Evolutionary conservation across 139 green algal species (phyloP).

Genomic region (Tetradesmus obliquus): DNA sequence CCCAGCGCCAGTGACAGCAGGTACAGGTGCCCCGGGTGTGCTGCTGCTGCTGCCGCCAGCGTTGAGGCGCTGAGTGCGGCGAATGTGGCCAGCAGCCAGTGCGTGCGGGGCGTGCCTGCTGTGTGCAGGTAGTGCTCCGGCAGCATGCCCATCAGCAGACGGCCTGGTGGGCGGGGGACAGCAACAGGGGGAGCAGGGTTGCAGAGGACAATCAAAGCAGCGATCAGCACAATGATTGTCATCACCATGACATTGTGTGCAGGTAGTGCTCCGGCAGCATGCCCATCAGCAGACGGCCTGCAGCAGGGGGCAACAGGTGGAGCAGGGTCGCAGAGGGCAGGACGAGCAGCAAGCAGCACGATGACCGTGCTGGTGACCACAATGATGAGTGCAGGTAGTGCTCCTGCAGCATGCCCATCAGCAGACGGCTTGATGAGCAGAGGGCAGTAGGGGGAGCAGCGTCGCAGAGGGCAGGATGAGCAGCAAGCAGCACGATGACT

Average conservation of each 20-base stretch:
- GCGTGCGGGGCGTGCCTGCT: conserved; percentile 56
- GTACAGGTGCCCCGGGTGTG: conserved; percentile 56
- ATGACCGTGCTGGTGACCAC: too few relatives aligned
- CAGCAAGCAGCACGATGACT: too few relatives aligned
- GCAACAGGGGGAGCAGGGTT: neutral
- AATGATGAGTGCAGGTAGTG: conserved; percentile 51
- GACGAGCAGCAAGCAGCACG: too few relatives aligned
- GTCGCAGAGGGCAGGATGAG: too few relatives aligned
- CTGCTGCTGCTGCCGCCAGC: conserved; percentile 17
- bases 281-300: conserved; percentile 57
- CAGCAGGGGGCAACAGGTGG: too few relatives aligned
- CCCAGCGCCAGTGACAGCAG: conserved; percentile 62
- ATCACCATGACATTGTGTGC: too few relatives aligned
- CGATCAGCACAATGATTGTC: too few relatives aligned
- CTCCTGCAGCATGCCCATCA: conserved; percentile 67
- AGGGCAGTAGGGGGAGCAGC: too few relatives aligned
- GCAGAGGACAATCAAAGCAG: too few relatives aligned
- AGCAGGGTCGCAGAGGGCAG: too few relatives aligned
- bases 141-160: conserved; percentile 67
- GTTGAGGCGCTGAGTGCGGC: conserved; percentile 21
- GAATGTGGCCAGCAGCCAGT: conserved; percentile 52
- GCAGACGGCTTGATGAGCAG: conserved; percentile 72
- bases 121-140: conserved; percentile 63
- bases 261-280: conserved; percentile 64
- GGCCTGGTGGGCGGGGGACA: too few relatives aligned